Evolutionary conservation across 805 yeast species (phyloP).

Genomic region (Saccharomycodes ludwigii): DNA sequence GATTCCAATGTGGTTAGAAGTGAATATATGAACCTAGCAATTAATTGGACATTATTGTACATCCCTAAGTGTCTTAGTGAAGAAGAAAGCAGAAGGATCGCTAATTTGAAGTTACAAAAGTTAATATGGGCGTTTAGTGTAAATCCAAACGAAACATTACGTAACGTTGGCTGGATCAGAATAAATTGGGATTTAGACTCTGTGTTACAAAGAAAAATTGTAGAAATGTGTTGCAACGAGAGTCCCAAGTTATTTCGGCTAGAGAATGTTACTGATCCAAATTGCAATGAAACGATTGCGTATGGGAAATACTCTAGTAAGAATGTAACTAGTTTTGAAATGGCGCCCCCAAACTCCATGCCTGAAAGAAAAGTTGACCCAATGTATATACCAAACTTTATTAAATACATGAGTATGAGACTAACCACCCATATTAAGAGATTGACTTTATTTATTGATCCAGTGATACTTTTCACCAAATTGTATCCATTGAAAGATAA

Average conservation of each 20-base stretch:
- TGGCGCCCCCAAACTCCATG: conserved; percentile 27
- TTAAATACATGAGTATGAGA: conserved; percentile 16
- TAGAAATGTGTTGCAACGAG: conserved; percentile 17
- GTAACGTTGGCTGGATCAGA: conserved; percentile 26
- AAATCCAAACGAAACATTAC: conserved; percentile 12
- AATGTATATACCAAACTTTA: conserved; percentile 22
- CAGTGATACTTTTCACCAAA: conserved; percentile 25
- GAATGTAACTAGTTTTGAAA: conserved; percentile 22
- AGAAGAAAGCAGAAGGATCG: conserved; percentile 17
- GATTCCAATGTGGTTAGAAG: conserved; percentile 29
- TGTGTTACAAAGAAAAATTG: conserved; percentile 19
- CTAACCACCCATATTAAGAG: conserved; percentile 17
- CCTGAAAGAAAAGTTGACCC: conserved; percentile 20
- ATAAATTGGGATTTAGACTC: conserved; percentile 32
- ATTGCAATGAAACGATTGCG: conserved; percentile 25
- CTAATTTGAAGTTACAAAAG: conserved; percentile 19
- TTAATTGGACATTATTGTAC: conserved; percentile 27
- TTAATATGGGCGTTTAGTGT: conserved; percentile 18
- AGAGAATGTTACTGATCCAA: conserved; percentile 30
- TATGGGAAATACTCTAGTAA: conserved; percentile 15
- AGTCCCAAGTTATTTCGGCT: conserved; percentile 22
- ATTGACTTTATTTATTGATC: conserved; percentile 28
- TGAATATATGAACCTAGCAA: conserved; percentile 23
- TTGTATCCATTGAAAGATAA: conserved; percentile 16
- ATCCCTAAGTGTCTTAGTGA: conserved; percentile 18